Base-by-base conservation (phyloP, 2,329 filamentous ascomycete genomes). In the Colletotrichum liriopes region DNA sequence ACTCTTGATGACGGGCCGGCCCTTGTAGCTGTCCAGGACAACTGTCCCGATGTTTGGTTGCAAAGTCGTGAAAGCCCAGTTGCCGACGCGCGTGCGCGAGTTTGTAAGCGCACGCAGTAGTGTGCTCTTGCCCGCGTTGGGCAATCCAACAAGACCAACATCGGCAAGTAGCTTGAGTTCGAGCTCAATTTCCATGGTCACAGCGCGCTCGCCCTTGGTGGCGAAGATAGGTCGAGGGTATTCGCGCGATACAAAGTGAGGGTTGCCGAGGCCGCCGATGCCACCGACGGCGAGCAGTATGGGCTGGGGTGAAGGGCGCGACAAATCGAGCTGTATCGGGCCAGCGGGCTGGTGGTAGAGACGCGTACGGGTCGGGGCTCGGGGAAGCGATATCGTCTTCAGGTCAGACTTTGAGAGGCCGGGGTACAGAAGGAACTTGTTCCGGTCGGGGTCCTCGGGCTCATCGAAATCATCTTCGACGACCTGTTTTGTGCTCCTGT, bases 31-130 rank as follows among this genome's bases (percentile, higher is more conserved):
- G 81, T 99, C 96, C 14, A 99, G 89, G 18, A 98, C 93, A 8
- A 99, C 94, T 0, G 96, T 99, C 62, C 96, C 96, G 66, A 99
- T 97, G 76, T 97, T 98, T 3, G 96, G 96, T 76, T 95, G 93
- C 11, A 99, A 87, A 0, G 96, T 99, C 3, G 96, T 99, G 81
- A 99, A 99, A 12, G 95, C 96, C 96, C 96, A 99, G 80, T 93
- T 92, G 51, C 96, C 96, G 39, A 99, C 91, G 49, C 96, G 90
- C 1, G 96, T 94, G 72, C 95, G 92, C 80, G 94, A 97, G 81
- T 95, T 95, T 77, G 92, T 97, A 77, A 99, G 85, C 3, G 95
- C 92, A 23, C 96, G 92, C 20, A 98, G 88, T 1, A 99, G 87
- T 0, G 96, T 98, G 79, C 94, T 97, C 83, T 99, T 99, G 11